phyloP scores from a whole-genome alignment of 805 yeast species.

The Candida silvicultrix region DNA sequence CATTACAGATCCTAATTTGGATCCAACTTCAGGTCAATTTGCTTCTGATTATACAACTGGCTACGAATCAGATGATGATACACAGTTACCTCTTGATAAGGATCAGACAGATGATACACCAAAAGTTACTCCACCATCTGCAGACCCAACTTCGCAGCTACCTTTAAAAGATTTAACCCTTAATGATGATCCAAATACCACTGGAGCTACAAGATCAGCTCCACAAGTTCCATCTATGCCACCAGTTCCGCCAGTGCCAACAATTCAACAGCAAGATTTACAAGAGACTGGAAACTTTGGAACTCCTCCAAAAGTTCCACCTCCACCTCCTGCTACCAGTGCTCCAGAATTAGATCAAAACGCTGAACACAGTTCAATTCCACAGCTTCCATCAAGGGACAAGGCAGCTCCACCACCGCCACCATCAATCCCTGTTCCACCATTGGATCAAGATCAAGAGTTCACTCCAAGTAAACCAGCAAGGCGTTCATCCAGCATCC shows the following conservation, averaged over 20 bases:
- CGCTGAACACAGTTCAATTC: conserved; percentile 9
- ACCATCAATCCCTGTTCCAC: neutral
- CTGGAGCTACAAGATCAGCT: conserved; percentile 4
- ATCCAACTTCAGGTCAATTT: conserved; percentile 5
- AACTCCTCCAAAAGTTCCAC: conserved; percentile 4
- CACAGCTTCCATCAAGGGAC: conserved; percentile 8
- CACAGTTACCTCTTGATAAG: conserved; percentile 10
- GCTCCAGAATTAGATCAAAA: conserved; percentile 14
- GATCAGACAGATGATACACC: conserved; percentile 11
- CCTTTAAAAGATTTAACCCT: neutral
- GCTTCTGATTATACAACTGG: conserved; percentile 42
- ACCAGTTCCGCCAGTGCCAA: conserved; percentile 18
- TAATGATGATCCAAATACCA: neutral
- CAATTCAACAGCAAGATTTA: neutral
- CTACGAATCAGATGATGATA: conserved; percentile 65
- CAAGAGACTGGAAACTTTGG: neutral
- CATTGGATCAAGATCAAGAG: neutral
- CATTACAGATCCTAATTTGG: neutral
- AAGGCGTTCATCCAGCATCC: neutral
- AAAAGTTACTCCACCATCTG: conserved; percentile 11
- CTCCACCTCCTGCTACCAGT: conserved; percentile 15
- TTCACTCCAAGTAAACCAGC: neutral
- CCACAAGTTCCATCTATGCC: conserved; percentile 15
- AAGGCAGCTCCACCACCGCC: conserved; percentile 9
- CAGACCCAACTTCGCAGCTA: neutral